Base-by-base conservation (phyloP, 306 rosid genomes). In the Vigna unguiculata region DNA sequence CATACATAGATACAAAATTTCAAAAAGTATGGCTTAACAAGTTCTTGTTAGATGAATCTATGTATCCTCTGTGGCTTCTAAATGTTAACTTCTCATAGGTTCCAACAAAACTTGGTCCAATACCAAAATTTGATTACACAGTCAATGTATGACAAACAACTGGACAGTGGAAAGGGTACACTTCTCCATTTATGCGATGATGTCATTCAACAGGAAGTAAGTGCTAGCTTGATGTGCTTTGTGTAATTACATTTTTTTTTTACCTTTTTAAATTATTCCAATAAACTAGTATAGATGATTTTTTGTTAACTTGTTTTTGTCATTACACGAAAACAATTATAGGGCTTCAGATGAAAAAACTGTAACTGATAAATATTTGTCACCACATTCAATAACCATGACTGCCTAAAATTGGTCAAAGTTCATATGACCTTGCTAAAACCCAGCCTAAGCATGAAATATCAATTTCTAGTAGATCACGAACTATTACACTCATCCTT, bases 181-280 rank as follows among this genome's bases (percentile, higher is more conserved):
- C 96, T 92, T 87, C 96, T 94, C 81, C 98, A 92, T 87, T 71
- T 94, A 85, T 94, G 97, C 21, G 98, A 94, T 65, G 98, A 94
- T 78, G 97, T 94, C 71, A 90, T 94, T 87, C 97, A 94, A 83
- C 98, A 91, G 80, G 96, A 94, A 87, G 95, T 94, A 82, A 85
- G 98, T 81, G 24, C 75, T 47, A 53, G 11, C 71, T 76, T 67
- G 17, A 77, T 79, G 34, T 66, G 52, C 6, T 70, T 46, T 76
- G 17, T 17, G 43, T 54, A 24, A 21, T 22, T 80, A 30, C 12
- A 45, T 36, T 48, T 2, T 2, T 2, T 4, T 19, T n/a, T 20
- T 3, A 38, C 10, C n/a, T 51, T 25, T 57, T 57, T 24, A 24
- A 22, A 12, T 72, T 38, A 59, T 78, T 78, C 63, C 28, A 43